Conservation (phyloP, 441 rosid species). For the Populus hybrid region DNA sequence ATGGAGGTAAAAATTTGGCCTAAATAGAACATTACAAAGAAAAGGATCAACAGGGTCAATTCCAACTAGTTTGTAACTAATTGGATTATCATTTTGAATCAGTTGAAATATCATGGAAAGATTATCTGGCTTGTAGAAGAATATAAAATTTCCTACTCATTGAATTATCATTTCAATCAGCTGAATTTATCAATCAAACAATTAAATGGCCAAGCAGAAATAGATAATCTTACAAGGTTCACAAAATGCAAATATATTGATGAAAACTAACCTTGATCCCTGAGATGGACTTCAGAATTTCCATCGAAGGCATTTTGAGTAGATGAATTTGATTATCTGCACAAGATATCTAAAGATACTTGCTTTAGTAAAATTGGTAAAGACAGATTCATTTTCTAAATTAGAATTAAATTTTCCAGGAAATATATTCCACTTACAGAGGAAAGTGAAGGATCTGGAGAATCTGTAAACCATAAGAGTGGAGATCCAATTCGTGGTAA, state of each 20-base stretch:
- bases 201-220: slow-evolving; percentile 4
- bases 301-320: slow-evolving; percentile 92
- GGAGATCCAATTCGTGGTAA: too few species aligned
- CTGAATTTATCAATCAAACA: not conserved
- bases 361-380: slow-evolving; percentile 15
- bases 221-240: slow-evolving; percentile 1
- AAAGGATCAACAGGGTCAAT: not conserved
- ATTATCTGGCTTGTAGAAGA: not conserved
- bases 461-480: slow-evolving; percentile 58
- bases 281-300: slow-evolving; percentile 72
- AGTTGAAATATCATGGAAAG: not conserved
- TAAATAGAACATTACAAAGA: not conserved
- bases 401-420: not conserved
- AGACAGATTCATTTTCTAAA: not conserved
- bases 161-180: slow-evolving; percentile 13
- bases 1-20: not conserved
- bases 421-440: slow-evolving; percentile 54
- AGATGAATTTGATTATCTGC: slow-evolving; percentile 97
- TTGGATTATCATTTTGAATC: not conserved
- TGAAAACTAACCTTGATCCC: slow-evolving; percentile 80
- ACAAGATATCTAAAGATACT: slow-evolving; percentile 73
- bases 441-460: slow-evolving; percentile 83
- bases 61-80: not conserved
- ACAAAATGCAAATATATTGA: not conserved
- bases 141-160: not conserved